phyloP scores from a whole-genome alignment of 164 flowering plant species.

The Vitis rupestris region DNA sequence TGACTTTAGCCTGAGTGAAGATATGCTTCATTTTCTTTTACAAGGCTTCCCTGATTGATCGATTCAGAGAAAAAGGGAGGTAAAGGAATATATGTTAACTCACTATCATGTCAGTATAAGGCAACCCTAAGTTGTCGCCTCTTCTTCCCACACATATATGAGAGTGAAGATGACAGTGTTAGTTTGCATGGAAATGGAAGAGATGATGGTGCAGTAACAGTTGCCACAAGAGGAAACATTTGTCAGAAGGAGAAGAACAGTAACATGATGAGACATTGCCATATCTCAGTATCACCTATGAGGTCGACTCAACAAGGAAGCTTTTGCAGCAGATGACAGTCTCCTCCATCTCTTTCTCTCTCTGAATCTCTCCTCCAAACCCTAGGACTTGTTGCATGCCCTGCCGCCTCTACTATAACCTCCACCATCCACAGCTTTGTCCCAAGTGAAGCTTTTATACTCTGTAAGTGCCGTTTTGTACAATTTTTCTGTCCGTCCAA shows the following conservation, averaged over 20 bases:
- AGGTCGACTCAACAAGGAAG: neutral
- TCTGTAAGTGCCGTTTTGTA: too few relatives aligned
- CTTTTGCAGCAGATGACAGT: neutral
- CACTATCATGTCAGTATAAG: slow-evolving; percentile 12
- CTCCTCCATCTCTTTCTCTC: neutral
- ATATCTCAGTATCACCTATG: neutral
- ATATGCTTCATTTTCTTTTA: neutral
- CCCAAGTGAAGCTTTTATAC: too few relatives aligned
- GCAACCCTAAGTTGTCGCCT: slow-evolving; percentile 14
- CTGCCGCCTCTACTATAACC: too few relatives aligned
- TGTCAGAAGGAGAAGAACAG: slow-evolving; percentile 4
- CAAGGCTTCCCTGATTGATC: neutral
- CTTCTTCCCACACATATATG: slow-evolving; percentile 1
- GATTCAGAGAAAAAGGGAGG: slow-evolving; percentile 2
- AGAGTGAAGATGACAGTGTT: slow-evolving; percentile 6
- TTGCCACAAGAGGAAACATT: slow-evolving; percentile 2
- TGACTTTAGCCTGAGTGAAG: too few relatives aligned
- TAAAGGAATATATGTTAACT: neutral
- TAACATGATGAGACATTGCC: slow-evolving; percentile 16
- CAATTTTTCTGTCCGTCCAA: too few relatives aligned
- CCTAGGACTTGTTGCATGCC: too few relatives aligned
- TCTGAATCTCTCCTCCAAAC: neutral
- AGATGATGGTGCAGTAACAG: neutral
- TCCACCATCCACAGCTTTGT: too few relatives aligned
- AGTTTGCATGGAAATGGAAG: slow-evolving; percentile 13